Percentiles rank a stretch among this genome's conserved stretches.
Conservation (phyloP, 805 yeast genomes). For the Cyberlindnera euphorbiiphila region DNA sequence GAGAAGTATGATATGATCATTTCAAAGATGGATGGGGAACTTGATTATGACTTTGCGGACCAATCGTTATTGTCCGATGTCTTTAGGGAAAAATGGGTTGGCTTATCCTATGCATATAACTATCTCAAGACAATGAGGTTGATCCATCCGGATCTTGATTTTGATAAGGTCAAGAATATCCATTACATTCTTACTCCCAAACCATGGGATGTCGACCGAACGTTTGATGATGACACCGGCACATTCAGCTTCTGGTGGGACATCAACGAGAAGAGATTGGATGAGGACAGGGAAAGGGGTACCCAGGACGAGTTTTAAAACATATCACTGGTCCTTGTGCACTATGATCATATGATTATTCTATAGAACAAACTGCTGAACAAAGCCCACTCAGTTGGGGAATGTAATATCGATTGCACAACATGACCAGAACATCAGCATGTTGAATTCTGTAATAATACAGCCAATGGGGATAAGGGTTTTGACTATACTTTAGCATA, state of each 20-base stretch:
- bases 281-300: conserved; percentile 12
- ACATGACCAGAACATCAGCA: too few relatives aligned
- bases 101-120: conserved; percentile 50
- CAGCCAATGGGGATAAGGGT: too few relatives aligned
- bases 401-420: too few relatives aligned
- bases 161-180: conserved; percentile 46
- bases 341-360: too few relatives aligned
- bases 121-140: conserved; percentile 48
- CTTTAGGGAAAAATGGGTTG: conserved; percentile 46
- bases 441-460: too few relatives aligned
- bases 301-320: conserved; percentile 16
- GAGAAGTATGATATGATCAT: conserved; percentile 38
- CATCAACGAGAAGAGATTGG: conserved; percentile 36
- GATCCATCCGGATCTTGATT: conserved; percentile 46
- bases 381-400: too few relatives aligned
- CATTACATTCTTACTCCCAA: conserved; percentile 57
- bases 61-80: conserved; percentile 54
- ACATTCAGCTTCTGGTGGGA: conserved; percentile 52
- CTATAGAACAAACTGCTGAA: too few relatives aligned
- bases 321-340: neutral
- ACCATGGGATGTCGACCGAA: conserved; percentile 49
- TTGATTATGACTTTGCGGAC: conserved; percentile 52
- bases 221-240: conserved; percentile 37
- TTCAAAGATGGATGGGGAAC: conserved; percentile 36
- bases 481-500: too few relatives aligned